Evolutionary conservation across 2,329 filamentous ascomycete genomes (phyloP), one percentile per base, ranked within the genome.

Genomic region (Dothideomycetes sp.): DNA sequence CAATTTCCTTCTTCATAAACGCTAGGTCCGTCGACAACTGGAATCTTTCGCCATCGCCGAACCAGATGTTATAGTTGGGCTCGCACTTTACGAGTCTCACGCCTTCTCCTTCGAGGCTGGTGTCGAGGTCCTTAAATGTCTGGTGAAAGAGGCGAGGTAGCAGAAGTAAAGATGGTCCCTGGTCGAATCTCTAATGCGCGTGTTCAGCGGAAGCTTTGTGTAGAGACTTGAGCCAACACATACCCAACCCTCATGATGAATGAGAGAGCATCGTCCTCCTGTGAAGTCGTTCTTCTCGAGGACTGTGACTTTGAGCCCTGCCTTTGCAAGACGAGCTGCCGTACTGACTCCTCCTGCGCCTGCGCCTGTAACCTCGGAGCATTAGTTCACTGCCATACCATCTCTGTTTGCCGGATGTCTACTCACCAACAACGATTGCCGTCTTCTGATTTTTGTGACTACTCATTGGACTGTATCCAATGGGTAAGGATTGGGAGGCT

Each of bases 281-380:
- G 76, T 79, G 55, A 82, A 83, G 41, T 64, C 63, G 52, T 86
- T 85, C 65, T 85, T 85, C 59, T 87, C 82, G n/a, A 86, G 61
- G 2, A 86, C 77, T 0, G 79, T 85, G n/a, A 86, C 81, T 24
- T 69, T 57, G 55, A 80, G 77, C 30, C 81, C 82, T 2, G 79
- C 72, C 53, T 79, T 79, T 36, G 79, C 78, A 9, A 86, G 72
- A 34, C 81, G 75, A 2, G 81, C 81, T 41, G 82, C 79, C 2
- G 76, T 77, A n/a, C 79, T 73, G 31, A 84, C 74, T 43, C 81
- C 81, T 37, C 81, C 82, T 34, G 76, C 75, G 43, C 82, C 82
- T 19, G 81, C 80, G 46, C 81, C 80, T 70, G 14, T 10, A 5
- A 22, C 29, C 19, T 17, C 17, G 22, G 5, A 40, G 32, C 12